Percentiles rank a stretch among this genome's conserved stretches.
Evolutionary conservation across 129 eudicot species (phyloP).

Genomic region (Chrysanthemum seticuspe): DNA sequence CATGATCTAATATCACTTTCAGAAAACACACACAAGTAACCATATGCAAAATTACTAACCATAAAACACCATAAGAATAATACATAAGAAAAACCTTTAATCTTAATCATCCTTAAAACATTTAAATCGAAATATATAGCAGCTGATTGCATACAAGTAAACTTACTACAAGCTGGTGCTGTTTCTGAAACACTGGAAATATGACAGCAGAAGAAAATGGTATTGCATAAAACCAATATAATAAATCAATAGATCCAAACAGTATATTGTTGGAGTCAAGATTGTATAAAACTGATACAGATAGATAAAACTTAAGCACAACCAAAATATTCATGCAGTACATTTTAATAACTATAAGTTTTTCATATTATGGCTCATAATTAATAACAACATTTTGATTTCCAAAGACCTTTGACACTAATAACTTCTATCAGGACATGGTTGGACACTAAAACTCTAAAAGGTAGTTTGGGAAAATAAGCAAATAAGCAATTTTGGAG

Average conservation of each 20-base stretch:
- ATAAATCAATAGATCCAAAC: constrained; percentile 16
- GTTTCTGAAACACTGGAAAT: constrained; percentile 94
- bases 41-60: too few relatives aligned
- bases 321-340: constrained; percentile 3
- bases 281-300: not conserved
- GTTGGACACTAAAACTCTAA: not conserved
- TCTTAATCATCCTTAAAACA: too few relatives aligned
- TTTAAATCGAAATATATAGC: constrained; percentile 9
- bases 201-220: constrained; percentile 56
- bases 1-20: too few relatives aligned
- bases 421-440: not conserved
- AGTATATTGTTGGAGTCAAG: constrained; percentile 1
- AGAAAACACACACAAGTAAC: too few relatives aligned
- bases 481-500: too few relatives aligned
- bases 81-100: too few relatives aligned
- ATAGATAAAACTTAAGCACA: not conserved
- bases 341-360: not conserved
- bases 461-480: not conserved
- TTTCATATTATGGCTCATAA: not conserved
- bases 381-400: not conserved
- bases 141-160: constrained; percentile 93
- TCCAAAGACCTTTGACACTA: not conserved
- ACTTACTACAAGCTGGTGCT: constrained; percentile 94
- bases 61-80: too few relatives aligned
- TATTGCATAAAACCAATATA: constrained; percentile 8